These are phyloP conservation scores for Pyrenochaeta sp. DNA, from an alignment of 2,329 filamentous ascomycete genomes.

Conservation along the genomic window DNA sequence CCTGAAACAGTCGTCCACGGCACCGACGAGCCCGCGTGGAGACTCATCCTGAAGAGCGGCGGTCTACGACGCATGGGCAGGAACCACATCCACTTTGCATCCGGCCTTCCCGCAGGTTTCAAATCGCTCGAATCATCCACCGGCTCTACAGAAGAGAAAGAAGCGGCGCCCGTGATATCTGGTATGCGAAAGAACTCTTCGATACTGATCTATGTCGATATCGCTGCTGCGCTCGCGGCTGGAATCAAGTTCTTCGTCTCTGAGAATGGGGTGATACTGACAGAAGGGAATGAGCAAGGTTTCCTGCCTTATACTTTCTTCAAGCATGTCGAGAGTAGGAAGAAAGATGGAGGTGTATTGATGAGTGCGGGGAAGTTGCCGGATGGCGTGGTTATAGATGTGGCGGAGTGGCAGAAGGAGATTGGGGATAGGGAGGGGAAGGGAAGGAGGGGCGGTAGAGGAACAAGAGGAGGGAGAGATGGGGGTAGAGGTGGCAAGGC, in stretches of 20 bases:
- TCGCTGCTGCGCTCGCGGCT: conserved; percentile 68
- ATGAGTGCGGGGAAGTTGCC: conserved; percentile 73
- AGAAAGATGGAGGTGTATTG: conserved; percentile 68
- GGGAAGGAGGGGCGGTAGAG: conserved; percentile 32
- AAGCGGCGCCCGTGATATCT: conserved; percentile 68
- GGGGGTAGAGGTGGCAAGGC: conserved; percentile 31
- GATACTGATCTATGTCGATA: conserved; percentile 77
- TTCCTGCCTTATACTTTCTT: conserved; percentile 64
- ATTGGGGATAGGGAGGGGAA: conserved; percentile 27
- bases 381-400: conserved; percentile 47
- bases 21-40: conserved; percentile 85
- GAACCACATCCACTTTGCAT: conserved; percentile 90
- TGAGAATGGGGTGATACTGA: conserved; percentile 59
- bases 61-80: conserved; percentile 82
- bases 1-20: conserved; percentile 81
- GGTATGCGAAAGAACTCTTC: conserved; percentile 76
- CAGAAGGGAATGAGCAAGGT: conserved; percentile 58
- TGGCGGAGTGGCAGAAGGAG: conserved; percentile 49
- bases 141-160: conserved; percentile 35
- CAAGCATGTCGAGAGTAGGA: conserved; percentile 72
- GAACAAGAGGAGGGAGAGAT: conserved; percentile 31
- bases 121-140: conserved; percentile 19
- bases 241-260: conserved; percentile 75
- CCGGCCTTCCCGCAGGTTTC: conserved; percentile 68
- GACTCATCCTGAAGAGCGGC: conserved; percentile 75